Conservation (phyloP, 2,329 filamentous ascomycete species). For the Paecilomyces sp. region DNA sequence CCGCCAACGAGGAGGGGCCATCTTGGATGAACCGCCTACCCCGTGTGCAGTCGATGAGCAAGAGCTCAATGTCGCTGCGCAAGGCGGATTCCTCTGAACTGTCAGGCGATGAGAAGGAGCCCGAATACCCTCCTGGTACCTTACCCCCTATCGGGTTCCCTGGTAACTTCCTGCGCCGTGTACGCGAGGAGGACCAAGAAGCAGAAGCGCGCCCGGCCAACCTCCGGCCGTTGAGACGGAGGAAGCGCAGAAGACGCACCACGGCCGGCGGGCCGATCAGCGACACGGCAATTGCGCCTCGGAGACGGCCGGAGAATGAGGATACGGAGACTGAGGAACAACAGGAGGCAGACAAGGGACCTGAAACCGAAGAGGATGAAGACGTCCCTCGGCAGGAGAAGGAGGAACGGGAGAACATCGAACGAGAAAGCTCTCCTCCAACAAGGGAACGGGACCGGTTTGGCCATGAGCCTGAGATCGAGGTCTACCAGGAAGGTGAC, state of each 20-base stretch:
- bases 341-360: conserved; percentile 9
- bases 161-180: conserved; percentile 71
- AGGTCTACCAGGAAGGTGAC: conserved; percentile 75
- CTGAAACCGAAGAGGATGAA: conserved; percentile 8
- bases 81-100: conserved; percentile 64
- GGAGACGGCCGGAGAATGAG: conserved; percentile 30
- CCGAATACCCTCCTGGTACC: conserved; percentile 59
- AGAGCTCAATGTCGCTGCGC: conserved; percentile 64
- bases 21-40: conserved; percentile 94
- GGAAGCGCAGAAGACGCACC: conserved; percentile 62
- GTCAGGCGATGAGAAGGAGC: conserved; percentile 45
- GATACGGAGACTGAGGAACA: conserved; percentile 12
- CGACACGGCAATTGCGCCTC: conserved; percentile 80
- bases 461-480: conserved; percentile 39
- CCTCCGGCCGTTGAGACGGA: conserved; percentile 47
- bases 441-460: conserved; percentile 22
- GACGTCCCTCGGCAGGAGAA: conserved; percentile 8
- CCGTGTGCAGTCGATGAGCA: conserved; percentile 72
- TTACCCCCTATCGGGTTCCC: conserved; percentile 66
- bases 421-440: conserved; percentile 33
- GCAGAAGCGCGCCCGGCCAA: conserved; percentile 50
- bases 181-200: conserved; percentile 64
- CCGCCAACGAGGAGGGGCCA: conserved; percentile 77
- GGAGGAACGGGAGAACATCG: conserved; percentile 20
- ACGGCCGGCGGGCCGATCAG: conserved; percentile 81